These are phyloP conservation scores for Penicillium sp. DNA, from an alignment of 2,329 filamentous ascomycete species.

Conservation along the genomic window DNA sequence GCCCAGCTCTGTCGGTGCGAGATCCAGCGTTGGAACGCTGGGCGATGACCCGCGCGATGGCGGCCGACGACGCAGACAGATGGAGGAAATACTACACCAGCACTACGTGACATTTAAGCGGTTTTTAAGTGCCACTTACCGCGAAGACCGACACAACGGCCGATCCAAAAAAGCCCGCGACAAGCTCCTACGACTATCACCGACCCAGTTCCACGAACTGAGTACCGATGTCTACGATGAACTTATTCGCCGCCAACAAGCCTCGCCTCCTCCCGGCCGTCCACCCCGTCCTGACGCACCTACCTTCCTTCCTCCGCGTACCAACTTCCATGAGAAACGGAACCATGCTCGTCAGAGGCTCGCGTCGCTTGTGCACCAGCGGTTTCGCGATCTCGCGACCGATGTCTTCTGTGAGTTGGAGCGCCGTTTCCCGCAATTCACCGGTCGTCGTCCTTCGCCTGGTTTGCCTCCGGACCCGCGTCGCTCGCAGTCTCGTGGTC, in stretches of 20 bases:
- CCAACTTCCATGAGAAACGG: conserved; percentile 90
- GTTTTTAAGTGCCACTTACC: conserved; percentile 69
- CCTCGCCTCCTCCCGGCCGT: conserved; percentile 49
- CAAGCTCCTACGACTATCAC: conserved; percentile 85
- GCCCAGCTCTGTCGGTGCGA: conserved; percentile 74
- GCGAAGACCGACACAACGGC: conserved; percentile 72
- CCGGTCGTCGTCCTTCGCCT: conserved; percentile 69
- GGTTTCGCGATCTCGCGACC: conserved; percentile 89
- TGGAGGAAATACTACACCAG: conserved; percentile 72
- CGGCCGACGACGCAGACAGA: conserved; percentile 55
- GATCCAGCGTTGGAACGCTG: conserved; percentile 76
- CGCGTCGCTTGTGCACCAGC: conserved; percentile 79
- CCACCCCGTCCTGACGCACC: conserved; percentile 56
- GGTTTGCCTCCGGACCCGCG: conserved; percentile 38
- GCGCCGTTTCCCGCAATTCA: conserved; percentile 81
- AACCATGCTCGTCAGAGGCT: conserved; percentile 97
- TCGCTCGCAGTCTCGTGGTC: conserved; percentile 46
- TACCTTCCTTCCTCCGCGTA: conserved; percentile 76
- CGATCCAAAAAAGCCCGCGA: conserved; percentile 88
- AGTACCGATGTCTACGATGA: conserved; percentile 98
- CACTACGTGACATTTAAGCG: conserved; percentile 79
- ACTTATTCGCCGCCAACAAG: conserved; percentile 78
- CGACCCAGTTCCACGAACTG: conserved; percentile 93
- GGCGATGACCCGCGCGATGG: conserved; percentile 60
- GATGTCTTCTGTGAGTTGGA: conserved; percentile 97